phyloP scores from a whole-genome alignment of 2,329 filamentous ascomycete species.

The Ophiocordyceps camponoti-leonardi region DNA sequence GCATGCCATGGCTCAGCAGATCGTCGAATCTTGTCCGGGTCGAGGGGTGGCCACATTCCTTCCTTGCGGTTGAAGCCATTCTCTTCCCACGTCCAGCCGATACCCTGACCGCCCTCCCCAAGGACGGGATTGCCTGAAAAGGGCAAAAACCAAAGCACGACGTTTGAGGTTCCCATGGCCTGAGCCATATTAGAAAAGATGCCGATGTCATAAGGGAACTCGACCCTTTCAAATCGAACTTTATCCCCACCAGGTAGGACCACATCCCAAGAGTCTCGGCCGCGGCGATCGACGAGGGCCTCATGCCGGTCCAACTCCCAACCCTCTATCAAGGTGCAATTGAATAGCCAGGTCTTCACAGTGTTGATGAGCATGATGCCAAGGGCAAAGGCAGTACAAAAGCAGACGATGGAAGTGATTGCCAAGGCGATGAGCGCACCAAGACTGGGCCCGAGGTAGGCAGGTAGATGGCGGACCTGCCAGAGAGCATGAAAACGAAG shows the following conservation, averaged over 20 bases:
- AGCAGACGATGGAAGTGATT: slow-evolving; percentile 37
- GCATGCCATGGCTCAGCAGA: slow-evolving; percentile 20
- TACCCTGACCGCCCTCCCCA: slow-evolving; percentile 17
- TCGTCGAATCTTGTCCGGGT: slow-evolving; percentile 41
- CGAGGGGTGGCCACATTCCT: slow-evolving; percentile 44
- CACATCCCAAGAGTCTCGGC: slow-evolving; percentile 26
- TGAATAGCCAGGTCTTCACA: slow-evolving; percentile 42
- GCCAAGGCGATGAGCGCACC: slow-evolving; percentile 43
- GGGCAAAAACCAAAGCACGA: slow-evolving; percentile 53
- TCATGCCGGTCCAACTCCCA: slow-evolving; percentile 57
- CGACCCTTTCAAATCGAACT: slow-evolving; percentile 41
- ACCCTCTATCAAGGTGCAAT: slow-evolving; percentile 65
- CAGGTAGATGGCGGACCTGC: slow-evolving; percentile 46
- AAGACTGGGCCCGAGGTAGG: slow-evolving; percentile 54
- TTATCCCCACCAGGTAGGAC: slow-evolving; percentile 17
- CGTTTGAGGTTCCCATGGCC: slow-evolving; percentile 55
- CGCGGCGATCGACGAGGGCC: slow-evolving; percentile 30
- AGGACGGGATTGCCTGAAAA: slow-evolving; percentile 35
- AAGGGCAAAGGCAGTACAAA: slow-evolving; percentile 43
- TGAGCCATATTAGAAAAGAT: slow-evolving; percentile 57
- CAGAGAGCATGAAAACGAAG: slow-evolving; percentile 43
- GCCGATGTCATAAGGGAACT: slow-evolving; percentile 71
- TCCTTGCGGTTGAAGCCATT: slow-evolving; percentile 57
- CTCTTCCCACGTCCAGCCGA: slow-evolving; percentile 48
- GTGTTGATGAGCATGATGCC: slow-evolving; percentile 48